phyloP scores from a whole-genome alignment of 1,284 basidiomycete species.

The Peniophora sp. region DNA sequence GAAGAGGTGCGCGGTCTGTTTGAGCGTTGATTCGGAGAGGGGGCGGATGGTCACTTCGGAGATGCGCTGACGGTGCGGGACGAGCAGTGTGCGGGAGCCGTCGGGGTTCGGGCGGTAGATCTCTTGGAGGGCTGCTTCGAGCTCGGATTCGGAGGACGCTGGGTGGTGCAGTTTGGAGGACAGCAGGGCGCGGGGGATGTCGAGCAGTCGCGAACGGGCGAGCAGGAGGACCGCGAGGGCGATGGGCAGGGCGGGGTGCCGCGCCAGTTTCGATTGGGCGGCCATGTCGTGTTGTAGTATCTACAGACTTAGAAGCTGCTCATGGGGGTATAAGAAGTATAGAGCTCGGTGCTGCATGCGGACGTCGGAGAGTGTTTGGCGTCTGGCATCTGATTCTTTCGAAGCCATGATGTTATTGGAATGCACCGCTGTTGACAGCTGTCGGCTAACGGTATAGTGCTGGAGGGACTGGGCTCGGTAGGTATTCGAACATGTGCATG shows the following conservation, averaged over 20 bases:
- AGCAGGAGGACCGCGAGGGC: slow-evolving; percentile 26
- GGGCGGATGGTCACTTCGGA: slow-evolving; percentile 44
- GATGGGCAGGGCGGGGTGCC: slow-evolving; percentile 6
- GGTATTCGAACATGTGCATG: too few species aligned
- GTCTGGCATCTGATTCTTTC: too few species aligned
- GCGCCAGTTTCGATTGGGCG: slow-evolving; percentile 1
- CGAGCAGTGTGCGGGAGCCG: slow-evolving; percentile 56
- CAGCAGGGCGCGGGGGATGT: slow-evolving; percentile 23
- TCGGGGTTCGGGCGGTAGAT: slow-evolving; percentile 47
- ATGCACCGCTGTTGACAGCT: too few species aligned
- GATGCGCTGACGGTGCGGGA: slow-evolving; percentile 56
- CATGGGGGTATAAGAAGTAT: too few species aligned
- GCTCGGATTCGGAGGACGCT: slow-evolving; percentile 31
- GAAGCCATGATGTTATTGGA: too few species aligned
- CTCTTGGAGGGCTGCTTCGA: slow-evolving; percentile 43
- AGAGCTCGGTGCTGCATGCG: too few species aligned
- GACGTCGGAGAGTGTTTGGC: too few species aligned
- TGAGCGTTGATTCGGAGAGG: slow-evolving; percentile 35
- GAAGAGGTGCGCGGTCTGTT: slow-evolving; percentile 42
- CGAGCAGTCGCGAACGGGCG: slow-evolving; percentile 35
- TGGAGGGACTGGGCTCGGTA: too few species aligned
- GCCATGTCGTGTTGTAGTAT: neutral
- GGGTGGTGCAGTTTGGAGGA: slow-evolving; percentile 5
- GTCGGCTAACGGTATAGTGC: too few species aligned
- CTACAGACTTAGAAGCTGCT: too few species aligned